Evolutionary conservation across 2,329 filamentous ascomycete species (phyloP).

Genomic region (Penicillium sp.): DNA sequence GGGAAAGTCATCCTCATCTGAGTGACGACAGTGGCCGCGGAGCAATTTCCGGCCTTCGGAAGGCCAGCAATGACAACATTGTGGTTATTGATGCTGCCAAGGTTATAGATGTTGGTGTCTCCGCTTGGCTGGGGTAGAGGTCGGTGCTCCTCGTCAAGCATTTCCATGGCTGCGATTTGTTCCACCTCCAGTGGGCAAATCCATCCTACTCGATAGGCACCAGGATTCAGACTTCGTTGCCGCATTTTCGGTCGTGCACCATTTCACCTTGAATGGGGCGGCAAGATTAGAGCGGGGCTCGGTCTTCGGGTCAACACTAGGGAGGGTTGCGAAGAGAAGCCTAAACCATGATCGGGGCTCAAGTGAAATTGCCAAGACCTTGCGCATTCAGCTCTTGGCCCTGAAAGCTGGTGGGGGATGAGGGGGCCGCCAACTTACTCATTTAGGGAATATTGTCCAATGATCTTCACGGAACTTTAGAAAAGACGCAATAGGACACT

Average conservation of each 20-base stretch:
- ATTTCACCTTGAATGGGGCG: neutral
- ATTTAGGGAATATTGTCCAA: too few species aligned
- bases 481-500: too few species aligned
- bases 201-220: constrained; percentile 19
- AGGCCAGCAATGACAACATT: constrained; percentile 27
- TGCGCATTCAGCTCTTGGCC: too few species aligned
- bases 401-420: too few species aligned
- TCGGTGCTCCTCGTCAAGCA: constrained; percentile 24
- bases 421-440: too few species aligned
- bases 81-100: constrained; percentile 18
- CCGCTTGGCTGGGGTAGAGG: constrained; percentile 4
- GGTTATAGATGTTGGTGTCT: constrained; percentile 21
- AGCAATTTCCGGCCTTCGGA: constrained; percentile 14
- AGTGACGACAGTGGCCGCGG: constrained; percentile 23
- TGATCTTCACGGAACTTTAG: too few species aligned
- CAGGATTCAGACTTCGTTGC: neutral
- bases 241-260: neutral
- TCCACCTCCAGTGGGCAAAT: constrained; percentile 20
- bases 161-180: constrained; percentile 21
- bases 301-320: neutral
- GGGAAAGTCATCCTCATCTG: constrained; percentile 22
- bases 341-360: too few species aligned
- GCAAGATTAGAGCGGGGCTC: too few species aligned
- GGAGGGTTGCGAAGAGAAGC: neutral
- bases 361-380: too few species aligned